A percentile compares a stretch with the other conserved stretches of the same genome.
Evolutionary conservation across 2,329 filamentous ascomycete genomes (phyloP).

Genomic region (Botryotinia calthae): DNA sequence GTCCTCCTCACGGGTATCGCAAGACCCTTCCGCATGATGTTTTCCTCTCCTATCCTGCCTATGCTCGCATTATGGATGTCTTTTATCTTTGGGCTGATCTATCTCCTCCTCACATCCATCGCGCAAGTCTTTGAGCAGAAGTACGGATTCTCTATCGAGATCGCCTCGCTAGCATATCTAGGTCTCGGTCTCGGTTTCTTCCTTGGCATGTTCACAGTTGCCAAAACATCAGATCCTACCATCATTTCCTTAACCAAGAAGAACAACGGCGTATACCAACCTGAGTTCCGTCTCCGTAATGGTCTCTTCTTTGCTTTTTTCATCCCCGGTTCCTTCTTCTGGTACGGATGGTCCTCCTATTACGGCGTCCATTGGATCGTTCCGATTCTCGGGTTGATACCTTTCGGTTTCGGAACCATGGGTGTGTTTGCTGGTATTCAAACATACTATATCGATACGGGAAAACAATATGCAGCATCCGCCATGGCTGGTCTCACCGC

Average conservation of each 20-base stretch:
- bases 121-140: constrained; percentile 27
- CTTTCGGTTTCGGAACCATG: constrained; percentile 46
- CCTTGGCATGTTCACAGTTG: constrained; percentile 44
- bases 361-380: constrained; percentile 44
- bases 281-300: constrained; percentile 41
- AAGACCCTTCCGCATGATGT: constrained; percentile 45
- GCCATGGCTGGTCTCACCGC: constrained; percentile 43
- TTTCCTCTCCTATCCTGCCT: constrained; percentile 45
- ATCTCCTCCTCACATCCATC: constrained; percentile 32
- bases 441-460: constrained; percentile 48
- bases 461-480: constrained; percentile 41
- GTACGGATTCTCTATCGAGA: constrained; percentile 45
- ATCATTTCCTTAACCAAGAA: constrained; percentile 47
- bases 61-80: constrained; percentile 26
- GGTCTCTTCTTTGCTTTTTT: constrained; percentile 45
- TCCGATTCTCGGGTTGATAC: constrained; percentile 40
- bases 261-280: constrained; percentile 39
- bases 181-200: constrained; percentile 46
- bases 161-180: constrained; percentile 47
- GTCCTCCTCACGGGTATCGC: constrained; percentile 33
- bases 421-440: constrained; percentile 42
- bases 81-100: constrained; percentile 35
- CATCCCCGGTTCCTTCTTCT: constrained; percentile 45
- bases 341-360: constrained; percentile 48
- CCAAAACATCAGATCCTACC: constrained; percentile 45